These are phyloP conservation scores for Leishmania lainsoni DNA, from an alignment of 208 protist genomes.

Conservation along the genomic window DNA sequence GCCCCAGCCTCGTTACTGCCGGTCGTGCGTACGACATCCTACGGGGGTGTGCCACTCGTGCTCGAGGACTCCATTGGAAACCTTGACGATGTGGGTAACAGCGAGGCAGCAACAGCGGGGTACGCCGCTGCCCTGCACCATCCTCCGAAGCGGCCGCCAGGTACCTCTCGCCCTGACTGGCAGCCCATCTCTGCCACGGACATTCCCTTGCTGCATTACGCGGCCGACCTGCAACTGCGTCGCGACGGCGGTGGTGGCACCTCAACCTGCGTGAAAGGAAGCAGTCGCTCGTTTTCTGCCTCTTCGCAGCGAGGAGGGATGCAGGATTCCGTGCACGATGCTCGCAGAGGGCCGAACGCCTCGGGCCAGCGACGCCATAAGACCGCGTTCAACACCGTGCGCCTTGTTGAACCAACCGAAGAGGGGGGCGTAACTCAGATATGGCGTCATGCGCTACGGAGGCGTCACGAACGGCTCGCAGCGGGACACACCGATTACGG, in stretches of 20 bases:
- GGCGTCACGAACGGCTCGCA: background rate
- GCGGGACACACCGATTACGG: background rate
- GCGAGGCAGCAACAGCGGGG: background rate
- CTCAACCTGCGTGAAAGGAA: slow-evolving; percentile 5
- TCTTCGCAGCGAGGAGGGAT: background rate
- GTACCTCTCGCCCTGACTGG: slow-evolving; percentile 47
- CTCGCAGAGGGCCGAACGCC: background rate
- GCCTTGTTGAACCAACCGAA: slow-evolving; percentile 31
- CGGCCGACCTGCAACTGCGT: slow-evolving; percentile 45
- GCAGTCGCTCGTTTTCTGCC: background rate
- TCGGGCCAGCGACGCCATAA: background rate
- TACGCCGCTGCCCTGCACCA: background rate
- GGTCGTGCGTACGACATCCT: slow-evolving; percentile 28
- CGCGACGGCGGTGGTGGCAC: slow-evolving; percentile 9
- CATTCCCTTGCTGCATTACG: slow-evolving; percentile 56
- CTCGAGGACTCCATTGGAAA: background rate
- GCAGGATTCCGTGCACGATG: background rate
- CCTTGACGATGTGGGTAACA: background rate
- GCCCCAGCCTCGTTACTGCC: slow-evolving; percentile 42
- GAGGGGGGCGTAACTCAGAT: slow-evolving; percentile 60
- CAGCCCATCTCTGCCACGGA: slow-evolving; percentile 59
- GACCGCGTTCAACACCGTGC: background rate
- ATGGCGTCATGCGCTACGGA: slow-evolving; percentile 47
- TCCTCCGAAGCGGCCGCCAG: slow-evolving; percentile 5
- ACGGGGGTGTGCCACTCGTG: slow-evolving; percentile 21